These are phyloP conservation scores for Podaxis sp. DNA, from an alignment of 768 basidiomycete genomes.

Conservation along the genomic window DNA sequence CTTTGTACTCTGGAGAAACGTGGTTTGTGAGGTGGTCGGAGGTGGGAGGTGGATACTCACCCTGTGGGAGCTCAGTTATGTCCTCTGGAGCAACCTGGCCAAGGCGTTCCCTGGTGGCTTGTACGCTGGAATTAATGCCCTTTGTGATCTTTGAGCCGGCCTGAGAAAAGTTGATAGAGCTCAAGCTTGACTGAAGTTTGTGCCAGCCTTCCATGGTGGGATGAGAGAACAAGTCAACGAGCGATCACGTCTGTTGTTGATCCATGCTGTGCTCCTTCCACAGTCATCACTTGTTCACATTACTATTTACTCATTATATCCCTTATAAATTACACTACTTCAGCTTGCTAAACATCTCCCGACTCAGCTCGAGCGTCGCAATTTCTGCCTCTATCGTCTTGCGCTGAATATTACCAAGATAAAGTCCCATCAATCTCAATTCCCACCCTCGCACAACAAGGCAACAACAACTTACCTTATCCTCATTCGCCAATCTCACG, in stretches of 20 bases:
- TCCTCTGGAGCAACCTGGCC: conserved; percentile 89
- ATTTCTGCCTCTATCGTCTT: conserved; percentile 12
- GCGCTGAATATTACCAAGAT: neutral
- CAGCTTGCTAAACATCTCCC: conserved; percentile 13
- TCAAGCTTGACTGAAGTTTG: conserved; percentile 60
- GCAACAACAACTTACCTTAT: conserved; percentile 57
- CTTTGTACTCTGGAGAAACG: conserved; percentile 78
- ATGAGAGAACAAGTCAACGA: conserved; percentile 2
- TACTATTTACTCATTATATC: neutral
- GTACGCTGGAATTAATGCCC: conserved; percentile 76
- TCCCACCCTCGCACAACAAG: neutral
- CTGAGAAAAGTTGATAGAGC: conserved; percentile 65
- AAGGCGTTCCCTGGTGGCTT: conserved; percentile 82
- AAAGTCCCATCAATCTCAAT: neutral
- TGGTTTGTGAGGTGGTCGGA: neutral
- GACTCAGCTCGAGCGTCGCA: conserved; percentile 12
- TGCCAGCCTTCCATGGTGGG: conserved; percentile 58
- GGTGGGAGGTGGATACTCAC: conserved; percentile 30
- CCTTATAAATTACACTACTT: conserved; percentile 7
- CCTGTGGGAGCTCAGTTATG: conserved; percentile 91
- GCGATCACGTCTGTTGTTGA: neutral
- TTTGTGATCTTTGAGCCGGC: conserved; percentile 74
- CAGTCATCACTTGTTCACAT: neutral
- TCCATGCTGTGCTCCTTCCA: neutral
- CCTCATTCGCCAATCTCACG: conserved; percentile 69